Evolutionary conservation across 169 alveolate genomes (phyloP).

Genomic region (Plasmodium berghei): DNA sequence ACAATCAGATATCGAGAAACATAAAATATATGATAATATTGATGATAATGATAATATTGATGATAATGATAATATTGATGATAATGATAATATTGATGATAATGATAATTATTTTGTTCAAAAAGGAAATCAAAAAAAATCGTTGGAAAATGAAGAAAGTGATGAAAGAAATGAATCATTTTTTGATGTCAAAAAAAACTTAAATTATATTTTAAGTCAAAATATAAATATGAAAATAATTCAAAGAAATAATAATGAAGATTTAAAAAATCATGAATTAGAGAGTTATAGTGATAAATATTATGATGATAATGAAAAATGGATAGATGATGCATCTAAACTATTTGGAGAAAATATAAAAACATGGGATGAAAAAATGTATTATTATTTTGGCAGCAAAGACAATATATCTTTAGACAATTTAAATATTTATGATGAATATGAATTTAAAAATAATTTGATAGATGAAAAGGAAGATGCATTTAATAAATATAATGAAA

Average conservation of each 20-base stretch:
- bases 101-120: not conserved
- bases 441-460: constrained; percentile 33
- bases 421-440: constrained; percentile 41
- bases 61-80: not conserved
- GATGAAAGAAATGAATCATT: constrained; percentile 6
- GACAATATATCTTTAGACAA: constrained; percentile 41
- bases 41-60: not conserved
- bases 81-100: not conserved
- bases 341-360: constrained; percentile 69
- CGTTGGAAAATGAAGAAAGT: not conserved
- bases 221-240: constrained; percentile 37
- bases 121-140: not conserved
- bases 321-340: constrained; percentile 72
- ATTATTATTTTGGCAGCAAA: constrained; percentile 55
- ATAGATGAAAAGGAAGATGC: constrained; percentile 1
- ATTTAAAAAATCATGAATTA: too few relatives aligned
- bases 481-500: constrained; percentile 35
- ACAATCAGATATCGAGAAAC: not conserved
- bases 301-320: constrained; percentile 18
- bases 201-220: constrained; percentile 38
- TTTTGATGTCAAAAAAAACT: constrained; percentile 31
- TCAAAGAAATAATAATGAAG: not conserved
- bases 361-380: constrained; percentile 74
- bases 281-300: too few relatives aligned
- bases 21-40: not conserved